Conservation (phyloP, 2,329 filamentous ascomycete species). For the Apiospora hydei region DNA sequence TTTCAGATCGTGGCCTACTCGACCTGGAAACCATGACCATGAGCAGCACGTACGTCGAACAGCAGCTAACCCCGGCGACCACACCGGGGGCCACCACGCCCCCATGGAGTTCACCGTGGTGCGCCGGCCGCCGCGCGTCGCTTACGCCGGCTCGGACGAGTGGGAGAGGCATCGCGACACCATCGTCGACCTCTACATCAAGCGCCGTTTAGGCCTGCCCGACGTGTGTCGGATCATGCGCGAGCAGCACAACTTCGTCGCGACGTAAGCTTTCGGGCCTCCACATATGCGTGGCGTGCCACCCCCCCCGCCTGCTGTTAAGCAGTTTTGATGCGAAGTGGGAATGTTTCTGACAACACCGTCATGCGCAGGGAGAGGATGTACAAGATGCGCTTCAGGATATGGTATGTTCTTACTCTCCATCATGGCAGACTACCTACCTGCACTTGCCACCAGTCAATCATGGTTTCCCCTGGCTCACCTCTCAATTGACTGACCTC, state of each 20-base stretch:
- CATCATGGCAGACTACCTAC: too few species aligned
- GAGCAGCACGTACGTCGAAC: background rate
- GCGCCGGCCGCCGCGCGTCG: background rate
- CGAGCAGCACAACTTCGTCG: slow-evolving; percentile 43
- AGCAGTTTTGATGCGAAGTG: background rate
- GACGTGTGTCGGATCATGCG: slow-evolving; percentile 51
- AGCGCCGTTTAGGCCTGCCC: slow-evolving; percentile 45
- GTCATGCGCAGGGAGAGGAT: slow-evolving; percentile 3
- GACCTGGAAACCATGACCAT: background rate
- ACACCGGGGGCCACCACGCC: background rate
- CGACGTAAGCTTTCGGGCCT: background rate
- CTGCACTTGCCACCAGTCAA: too few species aligned
- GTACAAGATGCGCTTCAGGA: slow-evolving; percentile 22
- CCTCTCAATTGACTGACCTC: slow-evolving; percentile 52
- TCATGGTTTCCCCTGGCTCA: slow-evolving; percentile 24
- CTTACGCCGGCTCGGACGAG: slow-evolving; percentile 50
- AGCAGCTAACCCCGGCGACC: background rate
- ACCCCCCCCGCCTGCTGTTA: background rate
- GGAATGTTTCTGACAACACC: background rate
- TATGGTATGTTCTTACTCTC: background rate
- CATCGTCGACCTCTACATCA: slow-evolving; percentile 52
- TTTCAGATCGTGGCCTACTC: background rate
- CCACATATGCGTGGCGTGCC: too few species aligned
- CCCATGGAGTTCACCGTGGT: background rate
- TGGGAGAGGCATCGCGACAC: slow-evolving; percentile 47